Evolutionary conservation across 108 stramenopile species (phyloP).

Genomic region (Nannochloropsis oceanica): DNA sequence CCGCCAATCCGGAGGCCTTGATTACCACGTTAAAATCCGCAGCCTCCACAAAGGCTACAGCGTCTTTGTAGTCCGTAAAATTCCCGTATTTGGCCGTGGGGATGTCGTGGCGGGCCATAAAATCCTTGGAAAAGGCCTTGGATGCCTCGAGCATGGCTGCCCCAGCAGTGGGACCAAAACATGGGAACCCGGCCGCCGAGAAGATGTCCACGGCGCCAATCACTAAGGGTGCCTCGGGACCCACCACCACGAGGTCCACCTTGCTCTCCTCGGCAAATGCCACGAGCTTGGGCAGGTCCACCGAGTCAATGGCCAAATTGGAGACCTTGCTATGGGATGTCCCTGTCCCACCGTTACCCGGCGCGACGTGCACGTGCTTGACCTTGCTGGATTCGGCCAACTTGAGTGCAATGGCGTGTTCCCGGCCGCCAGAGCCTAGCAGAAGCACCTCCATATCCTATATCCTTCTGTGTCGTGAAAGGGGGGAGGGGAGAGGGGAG

Average conservation of each 20-base stretch:
- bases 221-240: constrained; percentile 90
- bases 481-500: background rate
- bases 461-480: background rate
- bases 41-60: constrained; percentile 43
- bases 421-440: constrained; percentile 44
- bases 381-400: constrained; percentile 21
- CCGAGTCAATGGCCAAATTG: constrained; percentile 1
- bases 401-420: constrained; percentile 43
- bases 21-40: constrained; percentile 76
- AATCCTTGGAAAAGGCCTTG: constrained; percentile 97
- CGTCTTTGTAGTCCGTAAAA: constrained; percentile 63
- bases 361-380: constrained; percentile 29
- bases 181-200: constrained; percentile 54
- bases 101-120: constrained; percentile 73
- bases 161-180: constrained; percentile 79
- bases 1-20: constrained; percentile 96
- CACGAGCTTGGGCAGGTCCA: constrained; percentile 2
- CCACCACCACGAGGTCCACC: constrained; percentile 54
- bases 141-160: constrained; percentile 88
- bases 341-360: constrained; percentile 39
- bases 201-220: constrained; percentile 77
- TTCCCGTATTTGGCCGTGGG: constrained; percentile 83
- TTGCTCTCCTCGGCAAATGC: constrained; percentile 3
- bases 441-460: constrained; percentile 26
- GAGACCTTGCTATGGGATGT: constrained; percentile 1